Evolutionary conservation across 1,139 yeast species (phyloP).

Genomic region (Kodamaea arcana): DNA sequence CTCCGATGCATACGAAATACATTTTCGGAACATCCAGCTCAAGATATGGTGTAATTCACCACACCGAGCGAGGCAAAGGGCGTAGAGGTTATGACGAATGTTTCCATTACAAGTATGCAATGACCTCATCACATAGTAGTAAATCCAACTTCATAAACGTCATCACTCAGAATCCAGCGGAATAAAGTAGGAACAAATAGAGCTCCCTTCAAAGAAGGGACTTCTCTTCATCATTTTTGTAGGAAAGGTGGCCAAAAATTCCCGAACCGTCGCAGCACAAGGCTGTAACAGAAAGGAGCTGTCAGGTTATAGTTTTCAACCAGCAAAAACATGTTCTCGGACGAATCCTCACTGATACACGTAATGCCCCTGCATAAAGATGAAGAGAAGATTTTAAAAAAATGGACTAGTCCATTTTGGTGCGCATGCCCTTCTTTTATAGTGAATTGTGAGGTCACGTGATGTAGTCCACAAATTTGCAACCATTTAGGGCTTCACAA

Average conservation of each 20-base stretch:
- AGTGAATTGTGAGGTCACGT: constrained; percentile 5
- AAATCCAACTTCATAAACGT: neutral
- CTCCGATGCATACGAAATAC: constrained; percentile 7
- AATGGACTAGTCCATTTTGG: constrained; percentile 5
- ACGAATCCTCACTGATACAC: constrained; percentile 99
- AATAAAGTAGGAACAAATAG: neutral
- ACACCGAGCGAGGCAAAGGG: constrained; percentile 75
- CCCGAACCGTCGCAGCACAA: constrained; percentile 51
- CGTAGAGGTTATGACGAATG: constrained; percentile 15
- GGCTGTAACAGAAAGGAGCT: constrained; percentile 69
- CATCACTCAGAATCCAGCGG: neutral
- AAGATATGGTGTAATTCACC: constrained; percentile 28
- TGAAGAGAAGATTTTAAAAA: constrained; percentile 35
- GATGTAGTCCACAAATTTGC: too few species aligned
- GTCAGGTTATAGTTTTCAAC: constrained; percentile 99
- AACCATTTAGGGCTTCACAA: too few species aligned
- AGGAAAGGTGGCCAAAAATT: constrained; percentile 59
- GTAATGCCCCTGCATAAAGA: constrained; percentile 99
- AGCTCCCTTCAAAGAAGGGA: constrained; percentile 34
- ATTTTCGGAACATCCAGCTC: constrained; percentile 48
- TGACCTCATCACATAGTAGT: neutral
- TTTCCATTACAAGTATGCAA: neutral
- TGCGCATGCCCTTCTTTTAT: constrained; percentile 14
- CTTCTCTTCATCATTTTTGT: constrained; percentile 4
- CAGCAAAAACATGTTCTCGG: constrained; percentile 99